phyloP scores from a whole-genome alignment of 1,284 basidiomycete genomes.

The Cryptococcus amylolentus region DNA sequence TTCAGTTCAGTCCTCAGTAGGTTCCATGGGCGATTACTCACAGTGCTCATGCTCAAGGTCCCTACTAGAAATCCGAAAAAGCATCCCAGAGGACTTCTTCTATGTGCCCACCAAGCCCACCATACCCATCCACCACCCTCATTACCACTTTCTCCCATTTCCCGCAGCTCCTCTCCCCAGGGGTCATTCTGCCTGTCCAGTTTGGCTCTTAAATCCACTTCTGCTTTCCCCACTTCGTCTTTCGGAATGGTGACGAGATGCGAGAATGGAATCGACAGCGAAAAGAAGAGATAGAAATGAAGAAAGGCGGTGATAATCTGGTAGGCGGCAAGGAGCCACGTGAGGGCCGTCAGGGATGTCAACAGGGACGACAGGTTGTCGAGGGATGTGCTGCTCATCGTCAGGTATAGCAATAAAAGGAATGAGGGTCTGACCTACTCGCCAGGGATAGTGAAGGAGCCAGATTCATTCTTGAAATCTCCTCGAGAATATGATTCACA shows the following conservation, averaged over 20 bases:
- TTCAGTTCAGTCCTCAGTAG: too few species aligned
- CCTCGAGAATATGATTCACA: slow-evolving; percentile 14
- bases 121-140: slow-evolving; percentile 28
- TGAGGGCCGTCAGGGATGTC: slow-evolving; percentile 18
- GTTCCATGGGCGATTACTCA: slow-evolving; percentile 6
- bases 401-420: not conserved
- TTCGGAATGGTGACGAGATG: slow-evolving; percentile 11
- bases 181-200: slow-evolving; percentile 15
- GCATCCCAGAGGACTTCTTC: slow-evolving; percentile 22
- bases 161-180: slow-evolving; percentile 17
- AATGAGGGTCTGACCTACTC: slow-evolving; percentile 14
- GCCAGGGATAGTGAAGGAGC: slow-evolving; percentile 20
- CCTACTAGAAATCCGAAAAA: slow-evolving; percentile 14
- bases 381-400: slow-evolving; percentile 15
- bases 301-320: slow-evolving; percentile 20
- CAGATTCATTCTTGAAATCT: slow-evolving; percentile 20
- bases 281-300: slow-evolving; percentile 34
- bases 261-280: slow-evolving; percentile 27
- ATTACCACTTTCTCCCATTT: too few species aligned
- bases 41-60: slow-evolving; percentile 13
- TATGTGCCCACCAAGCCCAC: slow-evolving; percentile 42
- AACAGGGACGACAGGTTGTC: slow-evolving; percentile 16
- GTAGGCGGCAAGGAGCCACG: slow-evolving; percentile 28
- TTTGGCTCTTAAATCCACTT: slow-evolving; percentile 31
- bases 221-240: slow-evolving; percentile 6